These are phyloP conservation scores for Aspergillus sp. DNA, from an alignment of 2,329 filamentous ascomycete genomes.

Conservation along the genomic window DNA sequence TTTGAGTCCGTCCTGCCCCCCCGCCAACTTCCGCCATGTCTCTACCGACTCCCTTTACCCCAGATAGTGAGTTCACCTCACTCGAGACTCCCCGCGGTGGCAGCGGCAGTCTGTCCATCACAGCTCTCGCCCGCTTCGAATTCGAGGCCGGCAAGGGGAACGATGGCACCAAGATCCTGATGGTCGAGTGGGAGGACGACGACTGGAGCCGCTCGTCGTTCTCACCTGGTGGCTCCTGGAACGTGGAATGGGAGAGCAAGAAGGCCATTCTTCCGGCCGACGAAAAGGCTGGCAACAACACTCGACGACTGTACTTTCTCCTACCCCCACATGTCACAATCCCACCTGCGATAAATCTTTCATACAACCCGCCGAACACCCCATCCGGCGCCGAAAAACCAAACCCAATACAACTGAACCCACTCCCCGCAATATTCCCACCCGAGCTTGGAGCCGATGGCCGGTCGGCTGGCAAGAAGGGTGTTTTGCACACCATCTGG, in stretches of 20 bases:
- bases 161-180: slow-evolving; percentile 85
- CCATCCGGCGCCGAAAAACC: slow-evolving; percentile 19
- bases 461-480: slow-evolving; percentile 68
- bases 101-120: slow-evolving; percentile 40
- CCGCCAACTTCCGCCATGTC: slow-evolving; percentile 10
- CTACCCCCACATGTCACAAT: slow-evolving; percentile 71
- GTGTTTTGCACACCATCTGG: slow-evolving; percentile 87
- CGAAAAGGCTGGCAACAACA: slow-evolving; percentile 55
- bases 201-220: slow-evolving; percentile 47
- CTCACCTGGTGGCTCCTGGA: slow-evolving; percentile 58
- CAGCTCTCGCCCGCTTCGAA: slow-evolving; percentile 80
- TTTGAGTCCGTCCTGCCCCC: background rate
- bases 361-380: slow-evolving; percentile 44
- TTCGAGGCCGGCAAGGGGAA: slow-evolving; percentile 75
- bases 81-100: slow-evolving; percentile 32
- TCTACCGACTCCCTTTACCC: slow-evolving; percentile 27
- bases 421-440: slow-evolving; percentile 83
- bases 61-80: slow-evolving; percentile 32
- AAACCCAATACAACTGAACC: slow-evolving; percentile 64
- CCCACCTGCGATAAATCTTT: slow-evolving; percentile 70
- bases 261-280: slow-evolving; percentile 67
- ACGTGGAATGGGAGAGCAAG: slow-evolving; percentile 82
- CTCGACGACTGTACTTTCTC: slow-evolving; percentile 74
- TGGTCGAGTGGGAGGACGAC: slow-evolving; percentile 85
- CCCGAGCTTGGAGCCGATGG: slow-evolving; percentile 69